These are phyloP conservation scores for Amanita inopinata DNA, from an alignment of 768 basidiomycete genomes.

Conservation along the genomic window DNA sequence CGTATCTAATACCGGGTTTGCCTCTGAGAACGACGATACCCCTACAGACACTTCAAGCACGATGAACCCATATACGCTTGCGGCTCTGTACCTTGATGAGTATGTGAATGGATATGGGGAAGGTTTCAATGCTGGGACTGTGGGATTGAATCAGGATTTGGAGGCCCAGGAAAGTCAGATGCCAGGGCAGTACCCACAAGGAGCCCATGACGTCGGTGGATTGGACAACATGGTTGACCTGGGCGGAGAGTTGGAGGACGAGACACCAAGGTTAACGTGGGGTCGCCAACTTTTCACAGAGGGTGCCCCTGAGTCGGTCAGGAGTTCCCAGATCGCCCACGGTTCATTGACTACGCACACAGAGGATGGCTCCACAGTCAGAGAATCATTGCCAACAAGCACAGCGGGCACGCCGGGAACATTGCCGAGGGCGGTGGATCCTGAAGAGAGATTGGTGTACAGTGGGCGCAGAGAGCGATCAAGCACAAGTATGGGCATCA, in stretches of 20 bases:
- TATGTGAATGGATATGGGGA: slow-evolving; percentile 19
- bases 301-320: background rate
- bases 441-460: slow-evolving; percentile 6
- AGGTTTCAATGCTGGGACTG: slow-evolving; percentile 13
- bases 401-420: no score
- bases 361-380: background rate
- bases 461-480: background rate
- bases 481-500: background rate
- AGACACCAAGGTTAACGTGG: slow-evolving; percentile 4
- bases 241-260: background rate
- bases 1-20: slow-evolving; percentile 4
- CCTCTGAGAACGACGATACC: background rate
- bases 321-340: background rate
- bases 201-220: no score
- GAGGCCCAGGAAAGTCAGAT: no score
- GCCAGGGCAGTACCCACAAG: no score
- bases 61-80: slow-evolving; percentile 19
- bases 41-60: no score
- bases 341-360: background rate
- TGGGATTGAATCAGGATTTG: background rate
- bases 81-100: slow-evolving; percentile 16
- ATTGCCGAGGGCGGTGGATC: slow-evolving; percentile 4
- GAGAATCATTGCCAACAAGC: background rate
- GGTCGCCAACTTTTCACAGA: background rate
- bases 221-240: background rate